phyloP scores from a whole-genome alignment of 2,329 filamentous ascomycete genomes.

The Colletotrichum sp. region DNA sequence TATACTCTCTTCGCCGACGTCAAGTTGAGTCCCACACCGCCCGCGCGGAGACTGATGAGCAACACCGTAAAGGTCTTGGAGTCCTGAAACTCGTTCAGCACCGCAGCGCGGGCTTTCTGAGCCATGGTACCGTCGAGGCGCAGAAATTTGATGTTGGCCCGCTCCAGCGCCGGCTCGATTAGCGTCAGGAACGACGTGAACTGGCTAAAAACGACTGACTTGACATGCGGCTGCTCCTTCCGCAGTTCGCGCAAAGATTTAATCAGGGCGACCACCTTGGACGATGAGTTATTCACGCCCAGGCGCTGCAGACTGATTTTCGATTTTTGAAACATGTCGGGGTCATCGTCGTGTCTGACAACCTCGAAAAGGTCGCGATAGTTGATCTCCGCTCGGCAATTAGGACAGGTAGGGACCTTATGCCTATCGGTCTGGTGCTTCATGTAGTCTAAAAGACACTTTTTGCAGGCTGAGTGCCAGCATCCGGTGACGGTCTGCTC shows the following conservation, averaged over 20 bases:
- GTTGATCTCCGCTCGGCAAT: constrained; percentile 84
- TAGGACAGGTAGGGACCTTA: constrained; percentile 83
- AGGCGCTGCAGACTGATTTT: constrained; percentile 67
- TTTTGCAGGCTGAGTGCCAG: constrained; percentile 97
- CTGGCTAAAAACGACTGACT: constrained; percentile 94
- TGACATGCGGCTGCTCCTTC: constrained; percentile 70
- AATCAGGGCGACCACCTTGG: constrained; percentile 85
- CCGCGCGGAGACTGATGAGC: constrained; percentile 84
- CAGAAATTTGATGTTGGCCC: constrained; percentile 77
- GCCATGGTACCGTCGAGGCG: constrained; percentile 91
- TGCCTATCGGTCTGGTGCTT: constrained; percentile 82
- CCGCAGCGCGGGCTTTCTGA: constrained; percentile 81
- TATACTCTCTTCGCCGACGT: constrained; percentile 89
- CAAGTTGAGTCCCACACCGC: constrained; percentile 92
- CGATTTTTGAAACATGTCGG: constrained; percentile 48
- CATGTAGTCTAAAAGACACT: constrained; percentile 89
- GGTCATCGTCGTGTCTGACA: constrained; percentile 74
- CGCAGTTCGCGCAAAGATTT: constrained; percentile 74
- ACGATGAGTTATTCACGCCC: constrained; percentile 73
- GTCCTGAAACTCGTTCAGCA: constrained; percentile 75
- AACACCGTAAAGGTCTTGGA: constrained; percentile 72
- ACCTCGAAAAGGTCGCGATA: constrained; percentile 91
- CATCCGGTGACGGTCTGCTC: constrained; percentile 94
- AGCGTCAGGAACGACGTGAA: constrained; percentile 96
- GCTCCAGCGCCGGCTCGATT: constrained; percentile 79